phyloP scores from a whole-genome alignment of 208 protist species.

The Acanthamoeba royreba region DNA sequence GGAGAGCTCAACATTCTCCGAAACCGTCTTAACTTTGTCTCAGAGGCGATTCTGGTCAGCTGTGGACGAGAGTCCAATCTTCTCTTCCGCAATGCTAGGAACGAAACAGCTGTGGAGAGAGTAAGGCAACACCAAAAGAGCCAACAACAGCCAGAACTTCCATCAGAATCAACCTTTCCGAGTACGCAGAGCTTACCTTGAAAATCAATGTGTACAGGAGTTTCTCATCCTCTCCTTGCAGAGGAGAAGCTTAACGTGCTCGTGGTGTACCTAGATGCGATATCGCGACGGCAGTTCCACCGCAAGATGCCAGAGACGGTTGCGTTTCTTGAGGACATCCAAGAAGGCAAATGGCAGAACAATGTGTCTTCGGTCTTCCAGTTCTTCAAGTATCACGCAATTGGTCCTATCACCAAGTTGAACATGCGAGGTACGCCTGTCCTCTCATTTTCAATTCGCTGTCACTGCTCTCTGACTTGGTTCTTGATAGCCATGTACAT shows the following conservation, averaged over 20 bases:
- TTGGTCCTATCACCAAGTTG: conserved; percentile 24
- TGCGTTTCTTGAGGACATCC: neutral
- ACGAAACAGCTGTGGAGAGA: neutral
- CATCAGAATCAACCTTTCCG: too few species aligned
- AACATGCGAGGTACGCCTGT: neutral
- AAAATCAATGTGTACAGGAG: neutral
- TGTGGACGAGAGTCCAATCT: neutral
- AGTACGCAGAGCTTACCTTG: neutral
- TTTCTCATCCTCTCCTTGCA: neutral
- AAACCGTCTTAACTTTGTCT: neutral
- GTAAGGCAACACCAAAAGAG: neutral
- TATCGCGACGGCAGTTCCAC: neutral
- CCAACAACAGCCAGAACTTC: too few species aligned
- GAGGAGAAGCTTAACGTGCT: conserved; percentile 28
- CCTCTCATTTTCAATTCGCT: neutral
- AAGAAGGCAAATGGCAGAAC: neutral
- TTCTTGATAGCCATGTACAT: conserved; percentile 7
- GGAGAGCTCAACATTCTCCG: neutral
- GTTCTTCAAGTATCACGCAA: conserved; percentile 36
- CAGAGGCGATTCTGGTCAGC: conserved; percentile 1
- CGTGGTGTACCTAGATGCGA: neutral
- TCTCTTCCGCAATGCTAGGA: neutral
- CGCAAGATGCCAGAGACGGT: conserved; percentile 2
- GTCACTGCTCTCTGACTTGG: neutral
- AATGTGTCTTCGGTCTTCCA: conserved; percentile 24